Percentiles rank a stretch among this genome's conserved stretches.
phyloP scores from a whole-genome alignment of 441 rosid genomes.

The Pelargonium australe region DNA sequence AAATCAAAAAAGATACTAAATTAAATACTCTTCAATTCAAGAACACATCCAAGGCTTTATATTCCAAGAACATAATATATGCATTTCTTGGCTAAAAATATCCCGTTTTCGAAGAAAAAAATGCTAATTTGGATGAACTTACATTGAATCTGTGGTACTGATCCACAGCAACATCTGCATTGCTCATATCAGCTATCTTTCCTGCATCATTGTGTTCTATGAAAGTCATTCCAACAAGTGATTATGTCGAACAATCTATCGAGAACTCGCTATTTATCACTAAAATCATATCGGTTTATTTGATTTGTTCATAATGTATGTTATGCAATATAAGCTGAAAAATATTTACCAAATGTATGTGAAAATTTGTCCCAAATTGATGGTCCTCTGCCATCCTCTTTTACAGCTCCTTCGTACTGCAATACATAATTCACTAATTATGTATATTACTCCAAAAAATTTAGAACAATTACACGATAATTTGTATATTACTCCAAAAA shows the following conservation, averaged over 20 bases:
- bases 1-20: not conserved
- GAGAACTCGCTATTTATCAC: too few relatives aligned
- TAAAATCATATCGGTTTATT: not conserved
- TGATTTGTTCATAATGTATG: not conserved
- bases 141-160: conserved; percentile 76
- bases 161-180: conserved; percentile 87
- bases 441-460: too few relatives aligned
- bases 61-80: too few relatives aligned
- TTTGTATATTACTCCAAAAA: not conserved
- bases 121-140: conserved; percentile 13
- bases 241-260: not conserved
- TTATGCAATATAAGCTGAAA: not conserved
- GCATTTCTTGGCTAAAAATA: not conserved
- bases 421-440: not conserved
- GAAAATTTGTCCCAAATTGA: conserved; percentile 84
- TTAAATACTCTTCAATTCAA: not conserved
- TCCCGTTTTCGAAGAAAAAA: not conserved
- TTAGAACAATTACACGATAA: not conserved
- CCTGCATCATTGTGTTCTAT: conserved; percentile 29
- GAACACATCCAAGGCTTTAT: too few relatives aligned
- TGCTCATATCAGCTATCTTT: conserved; percentile 53
- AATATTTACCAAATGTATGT: conserved; percentile 51
- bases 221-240: not conserved
- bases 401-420: conserved; percentile 93
- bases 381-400: conserved; percentile 77